Evolutionary conservation across 179 eudicot genomes (phyloP), one percentile per base, ranked within the genome.

Genomic region (Silene vulgaris): DNA sequence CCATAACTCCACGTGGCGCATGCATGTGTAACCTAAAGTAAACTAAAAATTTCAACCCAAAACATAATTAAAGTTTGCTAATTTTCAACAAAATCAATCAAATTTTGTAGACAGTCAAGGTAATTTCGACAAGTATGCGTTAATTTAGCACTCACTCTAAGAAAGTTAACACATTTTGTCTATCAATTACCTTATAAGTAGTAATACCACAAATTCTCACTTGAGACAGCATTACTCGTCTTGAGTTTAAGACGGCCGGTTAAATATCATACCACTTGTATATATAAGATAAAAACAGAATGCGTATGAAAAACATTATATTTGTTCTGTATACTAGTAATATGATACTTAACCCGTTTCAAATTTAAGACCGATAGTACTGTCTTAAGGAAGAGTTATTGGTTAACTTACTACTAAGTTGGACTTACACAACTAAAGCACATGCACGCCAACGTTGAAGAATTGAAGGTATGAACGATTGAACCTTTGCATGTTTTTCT

Each of bases 121-220:
- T 65, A 30, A 29, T 9, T 20, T 66, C 73, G 73, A 75, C 69
- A 80, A 71, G 79, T 76, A 43, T 80, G 79, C 82, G 65, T 32
- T 23, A 65, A 40, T 65, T 3, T 11, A 67, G 73, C 78, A 76
- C 67, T 76, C 35, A 69, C 63, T 19, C 28, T 50, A 7, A 23
- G 37, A 70, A 70, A 70, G 5, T n/a, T 69, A 20, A 40, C 50
- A 32, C 1, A 2, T 12, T 2, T 1, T 29, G 16, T 68, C 43
- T 43, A 69, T 19, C 72, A 20, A 69, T 20, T 23, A 23, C 26
- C 26, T 23, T 23, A 23, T 23, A n/a, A n/a, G n/a, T n/a, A n/a
- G n/a, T n/a, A n/a, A n/a, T n/a, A n/a, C n/a, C 26, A 23, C 26
- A 23, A 23, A 23, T 23, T 23, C 26, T 23, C 26, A 23, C 26